Evolutionary conservation across 176 grass and related monocot species (phyloP), one percentile per base, ranked within the genome.

Genomic region (Pontederia crassipes): DNA sequence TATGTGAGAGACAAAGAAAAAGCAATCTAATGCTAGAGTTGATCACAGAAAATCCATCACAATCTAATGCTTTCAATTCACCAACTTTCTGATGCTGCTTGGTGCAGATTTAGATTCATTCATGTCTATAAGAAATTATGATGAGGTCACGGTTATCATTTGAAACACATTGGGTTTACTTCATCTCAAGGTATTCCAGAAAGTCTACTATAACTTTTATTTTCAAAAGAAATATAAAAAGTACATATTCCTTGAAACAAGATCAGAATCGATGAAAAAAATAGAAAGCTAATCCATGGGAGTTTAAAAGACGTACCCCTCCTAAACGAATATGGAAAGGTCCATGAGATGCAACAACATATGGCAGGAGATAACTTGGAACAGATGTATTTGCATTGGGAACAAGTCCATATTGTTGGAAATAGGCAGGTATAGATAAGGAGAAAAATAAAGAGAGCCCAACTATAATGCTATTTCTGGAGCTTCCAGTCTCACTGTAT

Each of bases 401-500:
- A 55, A 58, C 59, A 72, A 81, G 51, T 45, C 88, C 84, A 7
- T 83, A 98, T 58, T 92, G 87, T 62, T 91, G 87, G 77, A 92
- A 88, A 65, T 98, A 98, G 12, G 93, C 86, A 77, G 87, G 93
- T 65, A 98, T 49, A 46, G 88, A 98, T 59, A 98, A 79, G 57
- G 88, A 89, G 68, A 92, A 72, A 80, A 98, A 98, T 57, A 98
- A 77, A 13, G 93, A 80, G 53, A 98, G 75, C 9, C 88, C 93
- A 69, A 98, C 84, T 55, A 98, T 79, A 57, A 92, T 92, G 75
- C 76, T 86, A 75, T 98, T 98, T 59, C 93, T 85, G 15, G 88
- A 98, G 76, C 93, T 98, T 82, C 93, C 87, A 4, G 80, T 98
- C 48, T 81, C 84, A 71, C 87, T 88, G 55, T 98, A 98, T 58